A percentile compares a stretch with the other conserved stretches of the same genome.
These are phyloP conservation scores for Eucalyptus dawsonii DNA, from an alignment of 345 rosid species.

Conservation along the genomic window DNA sequence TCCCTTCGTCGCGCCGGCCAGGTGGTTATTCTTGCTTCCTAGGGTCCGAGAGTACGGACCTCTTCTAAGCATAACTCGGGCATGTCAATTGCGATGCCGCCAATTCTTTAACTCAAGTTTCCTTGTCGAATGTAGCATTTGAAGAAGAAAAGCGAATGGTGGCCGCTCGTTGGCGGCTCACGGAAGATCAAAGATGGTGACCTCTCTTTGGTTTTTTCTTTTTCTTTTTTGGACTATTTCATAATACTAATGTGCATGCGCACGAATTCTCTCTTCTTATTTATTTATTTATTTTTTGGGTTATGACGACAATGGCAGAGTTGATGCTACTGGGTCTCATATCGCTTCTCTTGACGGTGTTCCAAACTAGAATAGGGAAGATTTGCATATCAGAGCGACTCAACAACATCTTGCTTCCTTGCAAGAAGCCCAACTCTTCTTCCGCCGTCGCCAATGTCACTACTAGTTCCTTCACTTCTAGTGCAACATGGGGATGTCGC, in stretches of 20 bases:
- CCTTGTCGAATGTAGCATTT: neutral
- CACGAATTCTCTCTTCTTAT: too few relatives aligned
- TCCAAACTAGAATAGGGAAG: slow-evolving; percentile 4
- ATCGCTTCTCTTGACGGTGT: slow-evolving; percentile 56
- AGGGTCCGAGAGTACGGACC: too few relatives aligned
- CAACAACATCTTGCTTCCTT: slow-evolving; percentile 40
- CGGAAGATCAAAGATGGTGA: slow-evolving; percentile 77
- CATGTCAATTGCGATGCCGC: too few relatives aligned
- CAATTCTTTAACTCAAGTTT: too few relatives aligned
- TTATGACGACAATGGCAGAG: slow-evolving; percentile 16
- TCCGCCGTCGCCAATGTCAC: slow-evolving; percentile 19
- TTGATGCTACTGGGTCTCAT: slow-evolving; percentile 83
- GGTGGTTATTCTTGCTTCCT: neutral
- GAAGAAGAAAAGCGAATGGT: too few relatives aligned
- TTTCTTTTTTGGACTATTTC: too few relatives aligned
- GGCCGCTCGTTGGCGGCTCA: neutral
- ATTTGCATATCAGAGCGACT: slow-evolving; percentile 28
- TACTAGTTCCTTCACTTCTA: neutral
- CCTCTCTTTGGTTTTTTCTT: too few relatives aligned
- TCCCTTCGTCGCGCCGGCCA: slow-evolving; percentile 21
- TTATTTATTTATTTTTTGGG: neutral
- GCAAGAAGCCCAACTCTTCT: slow-evolving; percentile 5
- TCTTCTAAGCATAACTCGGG: neutral
- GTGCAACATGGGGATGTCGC: slow-evolving; percentile 1
- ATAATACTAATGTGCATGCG: too few relatives aligned